These are phyloP conservation scores for Nakataea oryzae DNA, from an alignment of 2,329 filamentous ascomycete species.

Conservation along the genomic window DNA sequence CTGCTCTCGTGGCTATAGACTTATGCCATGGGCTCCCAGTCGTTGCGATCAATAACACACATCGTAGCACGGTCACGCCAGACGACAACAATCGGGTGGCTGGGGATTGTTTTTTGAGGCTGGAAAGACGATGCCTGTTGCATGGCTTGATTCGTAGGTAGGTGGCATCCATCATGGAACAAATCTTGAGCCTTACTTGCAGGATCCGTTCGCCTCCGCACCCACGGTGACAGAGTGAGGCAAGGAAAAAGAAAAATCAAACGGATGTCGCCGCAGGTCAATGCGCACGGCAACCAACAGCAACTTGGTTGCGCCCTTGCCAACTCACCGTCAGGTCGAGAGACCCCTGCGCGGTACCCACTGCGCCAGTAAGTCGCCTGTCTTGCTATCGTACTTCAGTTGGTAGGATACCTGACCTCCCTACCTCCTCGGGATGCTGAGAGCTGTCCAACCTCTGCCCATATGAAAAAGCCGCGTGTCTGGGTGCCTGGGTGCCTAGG, in stretches of 20 bases:
- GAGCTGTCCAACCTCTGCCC: no score
- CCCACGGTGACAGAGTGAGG: background rate
- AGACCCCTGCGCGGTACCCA: background rate
- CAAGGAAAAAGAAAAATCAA: background rate
- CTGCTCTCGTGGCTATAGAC: no score
- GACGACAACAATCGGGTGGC: background rate
- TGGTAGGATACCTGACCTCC: background rate
- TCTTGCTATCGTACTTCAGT: background rate
- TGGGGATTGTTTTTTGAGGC: background rate
- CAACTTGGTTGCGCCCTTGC: background rate
- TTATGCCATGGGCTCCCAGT: no score
- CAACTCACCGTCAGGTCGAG: background rate
- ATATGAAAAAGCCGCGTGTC: no score
- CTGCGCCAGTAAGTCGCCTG: background rate
- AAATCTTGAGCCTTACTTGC: background rate
- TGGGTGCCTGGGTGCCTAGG: background rate
- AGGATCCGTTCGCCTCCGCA: background rate
- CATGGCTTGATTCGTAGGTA: background rate
- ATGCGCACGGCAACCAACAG: background rate
- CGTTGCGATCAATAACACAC: background rate
- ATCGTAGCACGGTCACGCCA: background rate
- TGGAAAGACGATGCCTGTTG: background rate
- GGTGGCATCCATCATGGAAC: background rate
- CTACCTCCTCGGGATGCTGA: no score
- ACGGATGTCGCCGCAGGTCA: background rate